Evolutionary conservation across 441 rosid species (phyloP).

Genomic region (Raphanus hybrid): DNA sequence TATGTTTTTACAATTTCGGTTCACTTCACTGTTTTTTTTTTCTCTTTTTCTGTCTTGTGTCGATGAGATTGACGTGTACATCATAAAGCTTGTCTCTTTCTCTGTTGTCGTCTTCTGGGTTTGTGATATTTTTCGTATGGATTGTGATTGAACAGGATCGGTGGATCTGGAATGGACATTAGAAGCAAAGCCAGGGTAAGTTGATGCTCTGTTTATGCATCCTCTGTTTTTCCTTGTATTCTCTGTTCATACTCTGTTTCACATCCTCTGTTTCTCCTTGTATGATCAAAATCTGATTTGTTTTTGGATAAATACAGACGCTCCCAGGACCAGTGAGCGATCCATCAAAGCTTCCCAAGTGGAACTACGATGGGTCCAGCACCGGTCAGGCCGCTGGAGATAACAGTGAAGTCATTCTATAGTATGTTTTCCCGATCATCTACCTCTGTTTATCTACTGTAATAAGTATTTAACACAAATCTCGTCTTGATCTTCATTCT

Average conservation of each 20-base stretch:
- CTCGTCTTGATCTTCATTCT: neutral
- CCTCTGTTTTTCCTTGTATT: neutral
- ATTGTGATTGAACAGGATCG: neutral
- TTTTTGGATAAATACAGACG: neutral
- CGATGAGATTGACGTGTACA: neutral
- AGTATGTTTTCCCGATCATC: neutral
- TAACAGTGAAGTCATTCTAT: slow-evolving; percentile 3
- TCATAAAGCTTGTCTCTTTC: neutral
- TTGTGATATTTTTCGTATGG: neutral
- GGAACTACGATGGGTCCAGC: slow-evolving; percentile 6
- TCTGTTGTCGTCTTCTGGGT: neutral
- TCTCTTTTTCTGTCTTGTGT: neutral
- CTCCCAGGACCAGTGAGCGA: slow-evolving; percentile 5
- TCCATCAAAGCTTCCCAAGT: slow-evolving; percentile 3
- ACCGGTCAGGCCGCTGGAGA: slow-evolving; percentile 1
- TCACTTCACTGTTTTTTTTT: neutral
- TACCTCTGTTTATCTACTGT: neutral
- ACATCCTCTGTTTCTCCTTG: neutral
- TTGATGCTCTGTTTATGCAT: neutral
- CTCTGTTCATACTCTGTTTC: neutral
- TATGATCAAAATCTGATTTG: neutral
- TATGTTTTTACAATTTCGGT: neutral
- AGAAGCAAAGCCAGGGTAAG: slow-evolving; percentile 3
- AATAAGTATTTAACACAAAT: neutral
- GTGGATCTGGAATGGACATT: slow-evolving; percentile 5